Evolutionary conservation across 2,329 filamentous ascomycete species (phyloP).

Genomic region (Sporothrix brunneoviolacea): DNA sequence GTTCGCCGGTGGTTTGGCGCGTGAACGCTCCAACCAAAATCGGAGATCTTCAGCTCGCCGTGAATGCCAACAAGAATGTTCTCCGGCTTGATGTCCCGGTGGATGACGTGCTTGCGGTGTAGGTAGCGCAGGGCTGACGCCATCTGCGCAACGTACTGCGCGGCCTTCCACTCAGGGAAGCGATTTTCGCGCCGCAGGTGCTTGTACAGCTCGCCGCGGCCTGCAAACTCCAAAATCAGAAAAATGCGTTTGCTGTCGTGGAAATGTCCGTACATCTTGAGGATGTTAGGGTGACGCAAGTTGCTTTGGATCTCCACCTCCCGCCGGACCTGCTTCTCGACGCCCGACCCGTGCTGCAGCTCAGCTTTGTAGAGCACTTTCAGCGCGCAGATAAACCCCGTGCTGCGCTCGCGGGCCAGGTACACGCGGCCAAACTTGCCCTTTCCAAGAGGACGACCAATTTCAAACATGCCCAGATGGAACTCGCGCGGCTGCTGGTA

Average conservation of each 20-base stretch:
- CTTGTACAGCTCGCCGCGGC: constrained; percentile 83
- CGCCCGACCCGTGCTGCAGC: constrained; percentile 64
- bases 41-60: constrained; percentile 96
- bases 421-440: constrained; percentile 86
- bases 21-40: constrained; percentile 98
- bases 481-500: constrained; percentile 52
- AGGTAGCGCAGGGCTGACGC: constrained; percentile 83
- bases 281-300: constrained; percentile 76
- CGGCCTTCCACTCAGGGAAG: constrained; percentile 80
- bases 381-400: constrained; percentile 76
- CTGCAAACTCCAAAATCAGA: constrained; percentile 79
- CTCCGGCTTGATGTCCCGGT: constrained; percentile 95
- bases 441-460: constrained; percentile 77
- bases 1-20: constrained; percentile 88
- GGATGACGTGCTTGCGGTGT: constrained; percentile 95
- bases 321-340: constrained; percentile 80
- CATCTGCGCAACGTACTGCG: constrained; percentile 86
- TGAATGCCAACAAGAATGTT: constrained; percentile 95
- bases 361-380: constrained; percentile 84
- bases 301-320: constrained; percentile 90
- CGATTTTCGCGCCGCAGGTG: constrained; percentile 70
- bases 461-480: constrained; percentile 92
- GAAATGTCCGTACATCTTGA: constrained; percentile 80
- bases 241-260: constrained; percentile 85
- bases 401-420: constrained; percentile 70